Conservation (phyloP, 1,139 yeast genomes). For the Taphrina populina region DNA sequence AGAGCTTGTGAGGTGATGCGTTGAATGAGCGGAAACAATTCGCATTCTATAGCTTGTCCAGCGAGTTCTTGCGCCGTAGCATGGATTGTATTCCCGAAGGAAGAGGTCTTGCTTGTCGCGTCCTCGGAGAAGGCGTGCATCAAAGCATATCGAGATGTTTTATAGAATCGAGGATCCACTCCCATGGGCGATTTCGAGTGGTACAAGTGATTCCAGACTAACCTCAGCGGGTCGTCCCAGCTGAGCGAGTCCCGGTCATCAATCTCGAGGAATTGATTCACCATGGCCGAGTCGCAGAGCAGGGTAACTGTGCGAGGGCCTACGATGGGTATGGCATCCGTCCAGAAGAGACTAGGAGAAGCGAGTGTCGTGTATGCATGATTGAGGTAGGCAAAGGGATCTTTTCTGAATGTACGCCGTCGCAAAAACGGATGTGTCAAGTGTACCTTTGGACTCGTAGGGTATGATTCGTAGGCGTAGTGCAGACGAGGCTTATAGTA, state of each 20-base stretch:
- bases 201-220: conserved; percentile 21
- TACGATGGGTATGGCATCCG: conserved; percentile 4
- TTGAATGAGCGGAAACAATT: conserved; percentile 5
- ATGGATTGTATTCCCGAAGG: neutral
- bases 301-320: conserved; percentile 10
- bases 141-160: conserved; percentile 6
- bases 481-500: conserved; percentile 32
- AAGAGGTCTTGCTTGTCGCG: conserved; percentile 2
- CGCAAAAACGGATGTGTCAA: conserved; percentile 26
- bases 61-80: neutral
- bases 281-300: neutral
- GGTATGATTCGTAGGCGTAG: conserved; percentile 29
- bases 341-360: conserved; percentile 11
- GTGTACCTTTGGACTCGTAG: conserved; percentile 23
- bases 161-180: conserved; percentile 1
- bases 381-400: conserved; percentile 20
- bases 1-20: conserved; percentile 3
- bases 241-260: conserved; percentile 19
- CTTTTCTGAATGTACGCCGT: conserved; percentile 9
- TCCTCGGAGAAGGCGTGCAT: conserved; percentile 10
- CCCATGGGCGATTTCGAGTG: conserved; percentile 6
- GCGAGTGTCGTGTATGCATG: conserved; percentile 16
- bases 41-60: neutral
- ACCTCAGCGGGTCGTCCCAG: conserved; percentile 25
- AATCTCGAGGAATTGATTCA: conserved; percentile 10